These are phyloP conservation scores for Tieghemostelium lacteum DNA, from an alignment of 78 protist species.

Conservation along the genomic window DNA sequence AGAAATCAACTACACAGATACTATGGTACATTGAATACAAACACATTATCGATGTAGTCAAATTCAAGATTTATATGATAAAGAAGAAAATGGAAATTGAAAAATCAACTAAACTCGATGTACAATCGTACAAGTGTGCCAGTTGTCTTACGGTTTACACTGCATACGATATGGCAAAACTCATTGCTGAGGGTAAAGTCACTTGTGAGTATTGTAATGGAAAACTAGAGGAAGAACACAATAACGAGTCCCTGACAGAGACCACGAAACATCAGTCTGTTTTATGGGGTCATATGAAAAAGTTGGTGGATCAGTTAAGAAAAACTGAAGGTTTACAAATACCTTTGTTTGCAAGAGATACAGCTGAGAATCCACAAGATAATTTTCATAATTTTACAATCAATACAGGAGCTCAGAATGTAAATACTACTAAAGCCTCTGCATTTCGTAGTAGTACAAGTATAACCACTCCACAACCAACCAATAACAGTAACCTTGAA, in stretches of 20 bases:
- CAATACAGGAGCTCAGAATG: slow-evolving; percentile 20
- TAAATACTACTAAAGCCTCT: slow-evolving; percentile 11
- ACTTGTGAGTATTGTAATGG: slow-evolving; percentile 46
- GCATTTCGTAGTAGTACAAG: slow-evolving; percentile 8
- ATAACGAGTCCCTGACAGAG: slow-evolving; percentile 12
- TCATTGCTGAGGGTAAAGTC: slow-evolving; percentile 43
- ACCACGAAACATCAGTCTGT: slow-evolving; percentile 1
- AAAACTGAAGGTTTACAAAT: slow-evolving; percentile 65
- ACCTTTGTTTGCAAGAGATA: slow-evolving; percentile 67
- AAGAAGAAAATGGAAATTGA: slow-evolving; percentile 28
- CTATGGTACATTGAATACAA: slow-evolving; percentile 73
- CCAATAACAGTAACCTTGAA: slow-evolving; percentile 12
- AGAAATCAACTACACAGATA: slow-evolving; percentile 1
- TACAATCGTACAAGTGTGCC: slow-evolving; percentile 37
- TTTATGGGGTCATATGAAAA: slow-evolving; percentile 27
- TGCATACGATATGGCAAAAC: slow-evolving; percentile 37
- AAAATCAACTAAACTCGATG: slow-evolving; percentile 32
- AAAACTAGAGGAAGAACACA: slow-evolving; percentile 5
- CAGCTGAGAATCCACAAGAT: slow-evolving; percentile 19
- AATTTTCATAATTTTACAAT: not conserved
- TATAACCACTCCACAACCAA: not conserved
- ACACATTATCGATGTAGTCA: slow-evolving; percentile 37
- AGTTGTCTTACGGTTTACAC: slow-evolving; percentile 14
- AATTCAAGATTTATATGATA: slow-evolving; percentile 36
- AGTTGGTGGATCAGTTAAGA: slow-evolving; percentile 51